Conservation (phyloP, 495 filamentous ascomycete species). For the Zalerion maritima region DNA sequence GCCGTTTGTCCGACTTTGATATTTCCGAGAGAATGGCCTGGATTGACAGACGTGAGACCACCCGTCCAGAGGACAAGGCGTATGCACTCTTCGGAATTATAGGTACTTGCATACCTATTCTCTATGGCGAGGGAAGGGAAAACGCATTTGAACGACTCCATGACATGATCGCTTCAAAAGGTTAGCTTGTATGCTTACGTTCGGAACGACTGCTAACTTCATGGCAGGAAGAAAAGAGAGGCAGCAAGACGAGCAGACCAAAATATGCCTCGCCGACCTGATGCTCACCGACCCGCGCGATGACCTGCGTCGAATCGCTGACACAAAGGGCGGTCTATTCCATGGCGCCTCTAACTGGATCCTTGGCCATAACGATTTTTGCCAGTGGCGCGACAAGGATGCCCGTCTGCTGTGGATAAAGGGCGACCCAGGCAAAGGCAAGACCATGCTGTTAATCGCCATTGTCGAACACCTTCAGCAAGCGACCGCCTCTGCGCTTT, state of each 20-base stretch:
- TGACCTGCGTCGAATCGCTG: conserved; percentile 25
- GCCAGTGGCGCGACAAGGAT: conserved; percentile 17
- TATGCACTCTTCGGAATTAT: too few species aligned
- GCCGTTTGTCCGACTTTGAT: too few species aligned
- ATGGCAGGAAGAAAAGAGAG: too few species aligned
- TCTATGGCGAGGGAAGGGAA: too few species aligned
- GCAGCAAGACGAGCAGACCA: conserved; percentile 1
- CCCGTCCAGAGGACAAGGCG: too few species aligned
- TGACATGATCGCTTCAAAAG: too few species aligned
- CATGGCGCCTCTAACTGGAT: conserved; percentile 29
- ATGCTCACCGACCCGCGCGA: conserved; percentile 14
- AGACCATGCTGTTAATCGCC: conserved; percentile 34
- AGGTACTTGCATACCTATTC: too few species aligned
- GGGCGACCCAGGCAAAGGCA: conserved; percentile 31
- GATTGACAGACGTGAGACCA: too few species aligned
- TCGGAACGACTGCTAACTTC: too few species aligned
- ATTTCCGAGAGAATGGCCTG: too few species aligned
- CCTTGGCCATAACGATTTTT: conserved; percentile 22
- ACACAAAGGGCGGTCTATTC: conserved; percentile 26
- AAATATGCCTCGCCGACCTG: conserved; percentile 10
- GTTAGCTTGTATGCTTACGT: too few species aligned
- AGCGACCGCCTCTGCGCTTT: conserved; percentile 7
- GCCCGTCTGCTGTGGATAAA: conserved; percentile 31
- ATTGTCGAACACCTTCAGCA: conserved; percentile 23
- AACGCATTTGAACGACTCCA: too few species aligned